Conservation (phyloP, 2,329 filamentous ascomycete species). For the Fusarium heterosporum region DNA sequence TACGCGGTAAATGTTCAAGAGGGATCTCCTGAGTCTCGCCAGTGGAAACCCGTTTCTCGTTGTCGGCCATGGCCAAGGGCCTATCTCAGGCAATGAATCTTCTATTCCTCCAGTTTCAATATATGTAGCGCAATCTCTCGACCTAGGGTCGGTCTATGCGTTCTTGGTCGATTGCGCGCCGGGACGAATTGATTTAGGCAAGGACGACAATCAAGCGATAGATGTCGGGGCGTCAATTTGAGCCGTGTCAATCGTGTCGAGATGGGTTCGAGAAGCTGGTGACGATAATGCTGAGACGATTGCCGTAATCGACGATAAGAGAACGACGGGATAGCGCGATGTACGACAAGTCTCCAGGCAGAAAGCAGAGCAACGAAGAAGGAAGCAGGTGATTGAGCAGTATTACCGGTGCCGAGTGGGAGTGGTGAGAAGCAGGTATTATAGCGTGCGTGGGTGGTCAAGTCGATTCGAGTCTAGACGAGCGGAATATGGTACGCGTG, state of each 20-base stretch:
- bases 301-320: constrained; percentile 10
- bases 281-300: not conserved
- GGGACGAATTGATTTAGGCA: not conserved
- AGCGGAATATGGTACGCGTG: constrained; percentile 29
- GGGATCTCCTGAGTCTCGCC: constrained; percentile 36
- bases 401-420: constrained; percentile 4
- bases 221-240: not conserved
- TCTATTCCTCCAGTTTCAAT: constrained; percentile 40
- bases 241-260: constrained; percentile 5
- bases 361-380: constrained; percentile 11
- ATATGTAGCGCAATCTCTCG: constrained; percentile 10
- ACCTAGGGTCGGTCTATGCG: constrained; percentile 18
- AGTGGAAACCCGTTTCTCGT: constrained; percentile 46
- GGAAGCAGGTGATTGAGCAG: constrained; percentile 17
- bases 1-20: constrained; percentile 30
- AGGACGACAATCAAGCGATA: constrained; percentile 1
- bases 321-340: constrained; percentile 10
- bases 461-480: constrained; percentile 16
- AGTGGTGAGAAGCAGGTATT: constrained; percentile 24
- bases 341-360: not conserved
- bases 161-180: constrained; percentile 17
- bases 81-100: constrained; percentile 31
- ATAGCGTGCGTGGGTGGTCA: constrained; percentile 24
- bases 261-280: not conserved
- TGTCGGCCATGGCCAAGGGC: constrained; percentile 49